Evolutionary conservation across 306 rosid species (phyloP).

Genomic region (Fagus sylvatica): DNA sequence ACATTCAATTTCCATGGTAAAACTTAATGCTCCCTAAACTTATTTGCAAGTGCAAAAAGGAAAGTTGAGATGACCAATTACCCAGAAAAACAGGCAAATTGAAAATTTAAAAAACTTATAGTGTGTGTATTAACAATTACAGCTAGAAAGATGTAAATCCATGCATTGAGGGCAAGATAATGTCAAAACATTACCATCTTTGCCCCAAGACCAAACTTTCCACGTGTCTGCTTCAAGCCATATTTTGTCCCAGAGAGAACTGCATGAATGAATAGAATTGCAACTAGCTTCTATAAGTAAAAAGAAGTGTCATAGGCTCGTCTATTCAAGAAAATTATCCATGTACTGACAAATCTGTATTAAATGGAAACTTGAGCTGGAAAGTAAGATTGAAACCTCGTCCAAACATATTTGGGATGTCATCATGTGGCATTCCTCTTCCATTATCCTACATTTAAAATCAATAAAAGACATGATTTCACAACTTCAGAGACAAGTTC

Average conservation of each 20-base stretch:
- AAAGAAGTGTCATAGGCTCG: background rate
- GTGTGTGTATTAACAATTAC: conserved; percentile 5
- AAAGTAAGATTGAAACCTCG: conserved; percentile 62
- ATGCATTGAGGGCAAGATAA: conserved; percentile 17
- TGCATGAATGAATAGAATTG: conserved; percentile 40
- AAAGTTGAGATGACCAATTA: background rate
- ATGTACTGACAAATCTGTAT: conserved; percentile 11
- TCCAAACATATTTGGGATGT: conserved; percentile 99
- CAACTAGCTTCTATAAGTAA: conserved; percentile 21
- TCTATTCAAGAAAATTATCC: conserved; percentile 1
- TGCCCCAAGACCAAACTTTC: conserved; percentile 98
- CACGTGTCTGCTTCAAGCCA: conserved; percentile 93
- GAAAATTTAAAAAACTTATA: background rate
- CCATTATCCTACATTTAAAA: conserved; percentile 79
- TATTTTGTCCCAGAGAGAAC: conserved; percentile 97
- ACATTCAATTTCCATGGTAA: background rate
- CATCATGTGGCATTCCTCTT: conserved; percentile 96
- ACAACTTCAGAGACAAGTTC: background rate
- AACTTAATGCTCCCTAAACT: background rate
- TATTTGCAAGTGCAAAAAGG: background rate
- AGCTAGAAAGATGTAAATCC: conserved; percentile 10
- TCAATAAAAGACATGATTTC: conserved; percentile 15
- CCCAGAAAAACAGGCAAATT: background rate
- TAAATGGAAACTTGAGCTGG: conserved; percentile 20
- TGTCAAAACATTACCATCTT: conserved; percentile 71